These are phyloP conservation scores for Diaporthe longicolla DNA, from an alignment of 2,329 filamentous ascomycete genomes.

Conservation along the genomic window DNA sequence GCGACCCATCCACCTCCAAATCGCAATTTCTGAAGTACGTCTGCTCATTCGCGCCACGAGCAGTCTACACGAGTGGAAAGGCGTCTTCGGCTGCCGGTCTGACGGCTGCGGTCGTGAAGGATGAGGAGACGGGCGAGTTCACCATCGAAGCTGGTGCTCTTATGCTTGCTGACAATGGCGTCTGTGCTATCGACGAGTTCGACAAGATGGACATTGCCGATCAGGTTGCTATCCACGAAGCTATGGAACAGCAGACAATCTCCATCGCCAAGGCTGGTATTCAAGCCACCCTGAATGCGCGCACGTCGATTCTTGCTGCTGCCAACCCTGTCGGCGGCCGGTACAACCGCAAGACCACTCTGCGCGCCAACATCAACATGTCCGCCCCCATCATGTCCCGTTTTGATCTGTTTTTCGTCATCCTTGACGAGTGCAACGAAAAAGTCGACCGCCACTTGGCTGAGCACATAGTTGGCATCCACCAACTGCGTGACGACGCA, in stretches of 20 bases:
- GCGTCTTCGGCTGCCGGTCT: constrained; percentile 97
- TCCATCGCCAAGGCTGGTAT: constrained; percentile 99
- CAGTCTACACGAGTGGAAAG: constrained; percentile 98
- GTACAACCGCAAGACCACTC: constrained; percentile 96
- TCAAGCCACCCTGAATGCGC: constrained; percentile 95
- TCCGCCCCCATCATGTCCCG: constrained; percentile 98
- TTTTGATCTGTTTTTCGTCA: constrained; percentile 98
- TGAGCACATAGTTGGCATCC: constrained; percentile 93
- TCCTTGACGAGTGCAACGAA: constrained; percentile 97
- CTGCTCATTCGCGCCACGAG: constrained; percentile 94
- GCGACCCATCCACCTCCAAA: constrained; percentile 96
- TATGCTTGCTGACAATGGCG: constrained; percentile 97
- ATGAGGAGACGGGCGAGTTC: constrained; percentile 98
- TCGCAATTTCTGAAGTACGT: constrained; percentile 99
- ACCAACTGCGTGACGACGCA: constrained; percentile 92
- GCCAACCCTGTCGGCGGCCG: constrained; percentile 96
- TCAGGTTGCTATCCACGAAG: constrained; percentile 99
- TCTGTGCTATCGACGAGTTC: constrained; percentile 98
- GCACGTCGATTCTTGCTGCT: constrained; percentile 94
- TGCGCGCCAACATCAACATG: constrained; percentile 98
- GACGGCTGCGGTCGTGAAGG: constrained; percentile 96
- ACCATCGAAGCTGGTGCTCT: constrained; percentile 98
- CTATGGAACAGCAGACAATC: constrained; percentile 99
- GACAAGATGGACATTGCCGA: constrained; percentile 99
- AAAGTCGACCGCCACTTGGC: constrained; percentile 90